Evolutionary conservation across 768 basidiomycete genomes (phyloP).

Genomic region (Mycena olivaceomarginata): DNA sequence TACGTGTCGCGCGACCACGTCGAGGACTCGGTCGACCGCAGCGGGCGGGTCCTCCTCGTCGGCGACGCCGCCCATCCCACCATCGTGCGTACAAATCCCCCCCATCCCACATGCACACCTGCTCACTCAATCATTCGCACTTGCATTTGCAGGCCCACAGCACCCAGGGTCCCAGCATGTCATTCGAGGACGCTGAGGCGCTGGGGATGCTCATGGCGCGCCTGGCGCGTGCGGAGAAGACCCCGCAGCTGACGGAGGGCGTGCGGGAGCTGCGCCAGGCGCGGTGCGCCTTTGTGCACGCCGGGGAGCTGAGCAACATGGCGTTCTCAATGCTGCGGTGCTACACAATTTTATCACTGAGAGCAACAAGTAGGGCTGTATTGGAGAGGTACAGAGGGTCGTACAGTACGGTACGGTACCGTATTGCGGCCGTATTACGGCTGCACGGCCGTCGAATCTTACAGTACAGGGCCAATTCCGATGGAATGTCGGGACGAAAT

Average conservation of each 20-base stretch:
- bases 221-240: constrained; percentile 63
- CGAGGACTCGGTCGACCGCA: constrained; percentile 71
- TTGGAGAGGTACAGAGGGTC: too few relatives aligned
- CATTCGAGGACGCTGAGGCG: constrained; percentile 75
- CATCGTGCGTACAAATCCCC: constrained; percentile 58
- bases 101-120: not conserved
- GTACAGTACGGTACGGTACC: too few relatives aligned
- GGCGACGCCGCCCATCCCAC: constrained; percentile 77
- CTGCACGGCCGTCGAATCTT: too few relatives aligned
- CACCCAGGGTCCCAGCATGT: constrained; percentile 66
- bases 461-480: too few relatives aligned
- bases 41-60: constrained; percentile 67
- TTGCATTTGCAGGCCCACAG: constrained; percentile 63
- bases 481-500: too few relatives aligned
- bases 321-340: not conserved
- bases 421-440: too few relatives aligned
- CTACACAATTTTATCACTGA: too few relatives aligned
- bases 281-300: constrained; percentile 62
- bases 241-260: constrained; percentile 66
- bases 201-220: constrained; percentile 74
- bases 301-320: constrained; percentile 63
- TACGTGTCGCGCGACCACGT: constrained; percentile 29
- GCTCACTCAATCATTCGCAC: not conserved
- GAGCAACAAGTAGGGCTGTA: too few relatives aligned
- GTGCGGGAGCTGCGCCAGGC: constrained; percentile 71